Evolutionary conservation across 495 filamentous ascomycete species (phyloP).

Genomic region (Aspergillus baeticus): DNA sequence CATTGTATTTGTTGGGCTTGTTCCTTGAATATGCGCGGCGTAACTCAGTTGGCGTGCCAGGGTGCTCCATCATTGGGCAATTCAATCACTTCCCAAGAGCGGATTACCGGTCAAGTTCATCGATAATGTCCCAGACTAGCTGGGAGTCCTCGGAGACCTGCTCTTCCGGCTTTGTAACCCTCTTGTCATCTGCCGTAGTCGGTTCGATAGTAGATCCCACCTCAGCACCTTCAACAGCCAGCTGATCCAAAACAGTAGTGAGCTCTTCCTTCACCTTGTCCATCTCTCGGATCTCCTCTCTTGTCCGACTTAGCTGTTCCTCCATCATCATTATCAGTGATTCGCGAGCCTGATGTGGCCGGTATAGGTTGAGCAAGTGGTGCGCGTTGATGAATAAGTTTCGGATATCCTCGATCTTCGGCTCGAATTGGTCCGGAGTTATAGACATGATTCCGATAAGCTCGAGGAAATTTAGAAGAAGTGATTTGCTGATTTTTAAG

Average conservation of each 20-base stretch:
- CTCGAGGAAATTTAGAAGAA: constrained; percentile 83
- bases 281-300: constrained; percentile 77
- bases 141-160: constrained; percentile 25
- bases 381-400: constrained; percentile 85
- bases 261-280: constrained; percentile 70
- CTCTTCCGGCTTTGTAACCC: constrained; percentile 14
- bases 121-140: constrained; percentile 40
- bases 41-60: too few relatives aligned
- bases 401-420: constrained; percentile 73
- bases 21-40: too few relatives aligned
- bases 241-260: constrained; percentile 61
- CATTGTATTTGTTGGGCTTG: too few relatives aligned
- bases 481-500: constrained; percentile 72
- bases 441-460: constrained; percentile 68
- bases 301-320: constrained; percentile 71
- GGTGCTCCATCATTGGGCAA: too few relatives aligned
- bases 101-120: constrained; percentile 13
- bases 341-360: constrained; percentile 93
- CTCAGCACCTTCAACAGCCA: constrained; percentile 48
- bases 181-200: neutral
- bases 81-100: too few relatives aligned
- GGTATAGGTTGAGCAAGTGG: constrained; percentile 88
- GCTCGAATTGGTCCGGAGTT: constrained; percentile 56
- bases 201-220: constrained; percentile 12
- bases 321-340: constrained; percentile 91